Evolutionary conservation across 192 early-diverging fungal species (phyloP).

Genomic region (Umbelopsis isabellina): DNA sequence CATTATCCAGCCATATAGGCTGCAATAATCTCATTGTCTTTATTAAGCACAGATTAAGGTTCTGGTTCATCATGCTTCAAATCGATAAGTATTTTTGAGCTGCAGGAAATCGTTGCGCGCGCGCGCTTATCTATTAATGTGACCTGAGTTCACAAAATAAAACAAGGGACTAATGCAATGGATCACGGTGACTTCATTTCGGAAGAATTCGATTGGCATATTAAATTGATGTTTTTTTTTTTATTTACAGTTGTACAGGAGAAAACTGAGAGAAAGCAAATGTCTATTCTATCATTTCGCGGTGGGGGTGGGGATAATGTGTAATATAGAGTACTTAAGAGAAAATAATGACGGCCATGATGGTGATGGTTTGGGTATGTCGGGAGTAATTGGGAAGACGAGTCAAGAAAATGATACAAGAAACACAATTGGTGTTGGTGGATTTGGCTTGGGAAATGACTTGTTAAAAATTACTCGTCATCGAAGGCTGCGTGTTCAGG

Average conservation of each 20-base stretch:
- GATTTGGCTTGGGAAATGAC: background rate
- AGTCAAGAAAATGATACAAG: conserved; percentile 7
- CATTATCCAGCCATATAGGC: no score
- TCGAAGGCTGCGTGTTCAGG: conserved; percentile 6
- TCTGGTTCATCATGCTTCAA: no score
- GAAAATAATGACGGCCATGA: background rate
- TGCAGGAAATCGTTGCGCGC: no score
- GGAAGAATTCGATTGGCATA: no score
- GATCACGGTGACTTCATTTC: background rate
- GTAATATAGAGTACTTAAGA: background rate
- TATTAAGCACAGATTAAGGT: no score
- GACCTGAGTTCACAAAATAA: no score
- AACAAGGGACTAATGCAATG: no score
- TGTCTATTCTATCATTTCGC: conserved; percentile 16
- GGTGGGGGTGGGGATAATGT: background rate
- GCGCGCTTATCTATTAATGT: no score
- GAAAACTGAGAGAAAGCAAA: background rate
- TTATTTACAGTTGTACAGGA: conserved; percentile 7
- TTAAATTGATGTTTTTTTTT: no score
- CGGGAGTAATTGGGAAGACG: background rate
- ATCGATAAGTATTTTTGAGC: no score
- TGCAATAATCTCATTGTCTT: no score
- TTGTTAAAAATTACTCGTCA: conserved; percentile 5
- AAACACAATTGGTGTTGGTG: background rate
- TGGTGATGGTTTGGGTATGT: background rate